Evolutionary conservation across 176 grass and related monocot species (phyloP).

Genomic region (Zea mays): Zm-B73-REFERENCE-NAM-5.0 NC_050096.1:240294501-240295000

Average conservation of each 20-base stretch:
- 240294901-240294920: too few relatives aligned
- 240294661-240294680: slow-evolving; percentile 30
- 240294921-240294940: too few relatives aligned
- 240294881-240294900: neutral
- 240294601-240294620: slow-evolving; percentile 43
- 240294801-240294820: neutral
- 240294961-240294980: too few relatives aligned
- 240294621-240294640: neutral
- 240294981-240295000: too few relatives aligned
- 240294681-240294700: slow-evolving; percentile 19
- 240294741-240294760: neutral
- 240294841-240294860: neutral
- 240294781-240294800: neutral
- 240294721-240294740: slow-evolving; percentile 75
- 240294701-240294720: slow-evolving; percentile 76
- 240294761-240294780: neutral
- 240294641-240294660: slow-evolving; percentile 2
- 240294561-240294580: neutral
- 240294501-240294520: slow-evolving; percentile 39
- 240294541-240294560: neutral
- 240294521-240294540: neutral
- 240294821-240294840: neutral
- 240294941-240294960: too few relatives aligned
- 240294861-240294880: neutral
- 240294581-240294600: neutral